Conservation (phyloP, 768 basidiomycete genomes). For the Podaxis carcinomalis region DNA sequence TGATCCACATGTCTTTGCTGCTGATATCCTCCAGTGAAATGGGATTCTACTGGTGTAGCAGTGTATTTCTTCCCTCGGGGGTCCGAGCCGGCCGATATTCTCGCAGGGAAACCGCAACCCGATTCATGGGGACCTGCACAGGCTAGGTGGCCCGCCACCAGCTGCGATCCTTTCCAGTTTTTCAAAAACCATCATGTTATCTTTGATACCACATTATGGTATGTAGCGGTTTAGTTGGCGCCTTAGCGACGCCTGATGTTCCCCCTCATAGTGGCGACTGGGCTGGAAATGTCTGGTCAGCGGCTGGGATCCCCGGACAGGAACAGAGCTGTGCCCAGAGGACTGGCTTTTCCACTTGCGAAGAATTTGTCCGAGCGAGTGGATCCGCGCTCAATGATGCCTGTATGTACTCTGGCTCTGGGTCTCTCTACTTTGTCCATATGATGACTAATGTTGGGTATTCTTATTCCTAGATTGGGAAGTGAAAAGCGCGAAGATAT, state of each 20-base stretch:
- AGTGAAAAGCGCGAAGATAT: constrained; percentile 70
- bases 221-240: constrained; percentile 19
- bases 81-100: constrained; percentile 75
- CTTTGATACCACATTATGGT: constrained; percentile 87
- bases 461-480: constrained; percentile 64
- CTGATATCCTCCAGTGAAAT: constrained; percentile 50
- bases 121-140: constrained; percentile 70
- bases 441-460: not conserved
- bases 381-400: constrained; percentile 72
- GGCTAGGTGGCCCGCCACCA: constrained; percentile 73
- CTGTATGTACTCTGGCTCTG: constrained; percentile 48
- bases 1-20: constrained; percentile 1
- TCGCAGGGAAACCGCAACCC: constrained; percentile 68
- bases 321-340: constrained; percentile 78
- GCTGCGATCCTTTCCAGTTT: constrained; percentile 74
- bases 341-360: constrained; percentile 81
- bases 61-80: constrained; percentile 80
- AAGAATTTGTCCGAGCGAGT: constrained; percentile 67
- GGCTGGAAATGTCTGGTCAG: constrained; percentile 78
- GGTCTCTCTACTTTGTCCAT: not conserved
- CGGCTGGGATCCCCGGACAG: constrained; percentile 76
- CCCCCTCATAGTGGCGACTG: constrained; percentile 67
- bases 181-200: constrained; percentile 76
- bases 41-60: constrained; percentile 71
- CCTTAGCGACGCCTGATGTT: not conserved